Conservation (phyloP, 805 yeast genomes). For the Cyberlindnera japonica region DNA sequence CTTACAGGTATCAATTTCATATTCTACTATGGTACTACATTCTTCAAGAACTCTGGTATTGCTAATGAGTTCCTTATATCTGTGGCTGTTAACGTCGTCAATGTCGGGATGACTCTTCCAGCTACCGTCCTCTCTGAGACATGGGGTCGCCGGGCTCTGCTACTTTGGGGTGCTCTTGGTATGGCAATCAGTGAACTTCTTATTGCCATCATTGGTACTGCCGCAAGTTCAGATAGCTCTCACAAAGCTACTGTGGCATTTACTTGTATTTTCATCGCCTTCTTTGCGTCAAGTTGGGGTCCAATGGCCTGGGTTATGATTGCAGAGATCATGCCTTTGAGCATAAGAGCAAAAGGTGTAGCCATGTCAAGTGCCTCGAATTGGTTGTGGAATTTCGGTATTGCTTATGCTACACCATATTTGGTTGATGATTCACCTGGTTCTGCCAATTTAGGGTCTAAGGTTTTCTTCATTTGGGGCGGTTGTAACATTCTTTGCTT, state of each 20-base stretch:
- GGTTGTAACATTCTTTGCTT: conserved; percentile 54
- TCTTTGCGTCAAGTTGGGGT: conserved; percentile 83
- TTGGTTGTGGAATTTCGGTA: conserved; percentile 73
- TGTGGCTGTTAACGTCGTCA: conserved; percentile 41
- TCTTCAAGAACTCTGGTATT: conserved; percentile 50
- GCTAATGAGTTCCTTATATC: conserved; percentile 43
- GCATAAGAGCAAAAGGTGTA: conserved; percentile 70
- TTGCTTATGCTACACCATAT: conserved; percentile 71
- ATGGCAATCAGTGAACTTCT: conserved; percentile 61
- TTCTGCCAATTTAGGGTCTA: conserved; percentile 56
- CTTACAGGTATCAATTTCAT: conserved; percentile 69
- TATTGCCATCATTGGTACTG: conserved; percentile 45
- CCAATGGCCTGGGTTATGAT: conserved; percentile 68
- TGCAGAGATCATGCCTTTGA: conserved; percentile 64
- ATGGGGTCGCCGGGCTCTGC: conserved; percentile 61
- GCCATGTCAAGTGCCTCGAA: conserved; percentile 70
- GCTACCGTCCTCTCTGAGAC: conserved; percentile 52
- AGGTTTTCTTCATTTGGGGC: conserved; percentile 37
- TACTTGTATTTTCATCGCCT: conserved; percentile 58
- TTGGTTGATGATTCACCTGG: conserved; percentile 61
- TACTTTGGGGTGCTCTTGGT: conserved; percentile 57
- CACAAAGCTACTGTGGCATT: conserved; percentile 48
- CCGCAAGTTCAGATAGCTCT: conserved; percentile 30
- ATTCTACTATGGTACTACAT: conserved; percentile 64
- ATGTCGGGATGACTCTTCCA: conserved; percentile 47